Base-by-base conservation (phyloP, 768 basidiomycete genomes). In the Cubamyces sp. region DNA sequence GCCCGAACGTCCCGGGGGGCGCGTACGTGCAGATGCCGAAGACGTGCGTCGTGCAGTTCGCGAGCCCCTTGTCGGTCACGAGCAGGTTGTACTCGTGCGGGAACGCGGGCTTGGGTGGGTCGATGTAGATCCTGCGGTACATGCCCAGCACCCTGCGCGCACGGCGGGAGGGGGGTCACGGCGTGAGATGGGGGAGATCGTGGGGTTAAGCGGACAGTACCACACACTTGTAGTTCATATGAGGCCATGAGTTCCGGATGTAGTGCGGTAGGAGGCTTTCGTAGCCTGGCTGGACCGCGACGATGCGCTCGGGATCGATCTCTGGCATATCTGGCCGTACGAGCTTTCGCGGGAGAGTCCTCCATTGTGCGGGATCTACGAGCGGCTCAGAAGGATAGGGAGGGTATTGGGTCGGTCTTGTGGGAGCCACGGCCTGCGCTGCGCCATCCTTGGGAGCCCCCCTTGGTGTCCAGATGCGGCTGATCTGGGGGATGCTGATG, bases 21-120 rank as follows among this genome's bases (percentile, higher is more conserved):
- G 59, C 37, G 55, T 54, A 57, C 18, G 43, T 9, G 51, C 61
- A 66, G n/a, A 70, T 53, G 5, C 54, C 64, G 25, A 70, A 52
- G 57, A 65, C 53, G 46, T 70, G 70, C 8, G 70, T 66, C 8
- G 66, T 49, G 25, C 50, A 21, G 15, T 52, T 59, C 21, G 56
- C 23, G 19, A 70, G 46, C 25, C 57, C 60, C 41, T 12, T 41
- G 58, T 70, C 68, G 55, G 61, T 58, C 53, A 68, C 45, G 51
- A 66, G 51, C 12, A 69, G 28, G 42, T 69, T 65, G 40, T 63
- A 39, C 8, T 59, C 55, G n/a, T 54, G 23, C 8, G 65, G 57
- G 23, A 67, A 28, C 14, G 41, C 53, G 6, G 57, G 26, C 47
- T 61, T 61, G 14, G 70, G 70, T 15, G 65, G 64, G 23, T 64